Conservation (phyloP, 148 eudicot species). For the Polygonum maritimum region DNA sequence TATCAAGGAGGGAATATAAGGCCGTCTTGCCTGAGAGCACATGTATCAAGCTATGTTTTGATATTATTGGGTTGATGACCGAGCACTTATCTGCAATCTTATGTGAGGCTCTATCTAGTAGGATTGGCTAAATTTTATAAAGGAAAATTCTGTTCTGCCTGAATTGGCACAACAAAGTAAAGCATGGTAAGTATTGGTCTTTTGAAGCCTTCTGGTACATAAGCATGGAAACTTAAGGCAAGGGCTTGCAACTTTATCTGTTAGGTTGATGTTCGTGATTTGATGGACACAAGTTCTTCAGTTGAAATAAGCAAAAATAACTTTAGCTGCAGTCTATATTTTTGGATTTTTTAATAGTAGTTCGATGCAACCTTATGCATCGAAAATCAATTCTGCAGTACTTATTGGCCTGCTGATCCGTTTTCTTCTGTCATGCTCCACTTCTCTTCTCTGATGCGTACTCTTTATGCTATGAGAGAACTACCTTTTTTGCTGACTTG, state of each 20-base stretch:
- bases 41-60: not conserved
- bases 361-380: not conserved
- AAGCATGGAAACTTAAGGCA: not conserved
- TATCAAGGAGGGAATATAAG: not conserved
- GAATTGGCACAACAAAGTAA: not conserved
- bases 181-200: not conserved
- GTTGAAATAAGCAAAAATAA: not conserved
- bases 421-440: slow-evolving; percentile 3
- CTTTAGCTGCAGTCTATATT: not conserved
- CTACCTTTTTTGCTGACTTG: not conserved
- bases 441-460: not conserved
- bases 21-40: not conserved
- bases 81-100: slow-evolving; percentile 3
- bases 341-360: not conserved
- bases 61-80: not conserved
- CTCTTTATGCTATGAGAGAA: not conserved
- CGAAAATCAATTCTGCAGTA: not conserved
- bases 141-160: not conserved
- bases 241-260: not conserved
- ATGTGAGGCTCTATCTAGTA: not conserved
- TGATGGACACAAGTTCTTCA: not conserved
- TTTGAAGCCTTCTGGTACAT: not conserved
- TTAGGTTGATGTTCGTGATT: not conserved
- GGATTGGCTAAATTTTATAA: not conserved
- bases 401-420: not conserved